Percentiles rank a stretch among this genome's conserved stretches.
phyloP scores from a whole-genome alignment of 2,329 filamentous ascomycete species.

The Fusarium abutilonis region DNA sequence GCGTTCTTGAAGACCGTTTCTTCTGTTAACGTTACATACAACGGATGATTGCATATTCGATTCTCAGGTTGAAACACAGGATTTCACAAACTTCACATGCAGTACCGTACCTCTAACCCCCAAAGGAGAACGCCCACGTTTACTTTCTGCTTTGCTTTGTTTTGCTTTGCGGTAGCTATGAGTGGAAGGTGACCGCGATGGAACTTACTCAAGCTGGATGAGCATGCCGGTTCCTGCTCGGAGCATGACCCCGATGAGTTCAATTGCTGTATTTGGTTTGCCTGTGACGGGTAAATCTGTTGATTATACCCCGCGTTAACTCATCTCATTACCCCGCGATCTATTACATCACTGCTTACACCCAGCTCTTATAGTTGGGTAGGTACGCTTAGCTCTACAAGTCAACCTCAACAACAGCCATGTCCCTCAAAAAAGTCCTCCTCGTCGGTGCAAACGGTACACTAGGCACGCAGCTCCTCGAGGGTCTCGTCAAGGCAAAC shows the following conservation, averaged over 20 bases:
- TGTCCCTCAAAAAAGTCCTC: constrained; percentile 48
- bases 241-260: constrained; percentile 12
- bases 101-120: no score
- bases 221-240: constrained; percentile 24
- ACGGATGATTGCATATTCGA: constrained; percentile 1
- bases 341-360: constrained; percentile 2
- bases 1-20: no score
- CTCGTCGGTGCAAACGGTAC: constrained; percentile 53
- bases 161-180: no score
- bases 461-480: constrained; percentile 53
- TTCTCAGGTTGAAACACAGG: background rate
- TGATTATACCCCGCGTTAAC: constrained; percentile 22
- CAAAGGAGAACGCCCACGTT: background rate
- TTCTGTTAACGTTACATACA: background rate
- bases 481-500: constrained; percentile 50
- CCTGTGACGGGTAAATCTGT: background rate
- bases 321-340: constrained; percentile 26
- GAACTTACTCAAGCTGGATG: constrained; percentile 7
- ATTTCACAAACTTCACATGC: no score
- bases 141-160: constrained; percentile 2
- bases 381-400: background rate
- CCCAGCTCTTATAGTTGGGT: background rate
- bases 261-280: background rate
- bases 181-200: constrained; percentile 16
- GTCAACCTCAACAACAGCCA: constrained; percentile 2